These are phyloP conservation scores for Fusarium vanettenii DNA, from an alignment of 2,329 filamentous ascomycete species.

Conservation along the genomic window DNA sequence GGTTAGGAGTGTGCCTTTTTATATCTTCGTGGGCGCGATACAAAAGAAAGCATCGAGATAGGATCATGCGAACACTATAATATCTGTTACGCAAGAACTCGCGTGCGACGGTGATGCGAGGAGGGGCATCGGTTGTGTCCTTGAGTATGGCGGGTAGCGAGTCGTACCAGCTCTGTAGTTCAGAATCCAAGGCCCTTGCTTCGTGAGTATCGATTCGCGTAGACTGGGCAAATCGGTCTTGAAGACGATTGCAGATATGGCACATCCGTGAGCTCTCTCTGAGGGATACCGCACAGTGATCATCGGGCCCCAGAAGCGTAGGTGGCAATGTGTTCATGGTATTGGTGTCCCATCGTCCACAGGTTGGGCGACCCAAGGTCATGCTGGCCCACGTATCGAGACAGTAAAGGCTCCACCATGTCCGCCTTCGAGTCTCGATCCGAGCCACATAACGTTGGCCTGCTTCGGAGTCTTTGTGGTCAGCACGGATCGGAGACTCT, in stretches of 20 bases:
- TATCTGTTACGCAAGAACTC: conserved; percentile 48
- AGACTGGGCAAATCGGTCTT: conserved; percentile 46
- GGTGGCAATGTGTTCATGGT: conserved; percentile 47
- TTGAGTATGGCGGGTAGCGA: conserved; percentile 35
- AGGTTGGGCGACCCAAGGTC: conserved; percentile 72
- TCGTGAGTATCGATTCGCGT: conserved; percentile 40
- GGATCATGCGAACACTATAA: conserved; percentile 43
- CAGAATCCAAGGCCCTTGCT: conserved; percentile 41
- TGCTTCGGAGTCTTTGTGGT: conserved; percentile 57
- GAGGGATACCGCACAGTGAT: conserved; percentile 41
- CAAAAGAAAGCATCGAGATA: conserved; percentile 38
- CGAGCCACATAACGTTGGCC: conserved; percentile 42
- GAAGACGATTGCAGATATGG: conserved; percentile 45
- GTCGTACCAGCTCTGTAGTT: conserved; percentile 44
- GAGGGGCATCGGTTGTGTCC: conserved; percentile 37
- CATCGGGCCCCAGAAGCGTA: conserved; percentile 31
- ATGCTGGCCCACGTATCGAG: conserved; percentile 79
- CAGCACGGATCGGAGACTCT: conserved; percentile 54
- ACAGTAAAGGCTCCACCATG: conserved; percentile 80
- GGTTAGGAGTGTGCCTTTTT: conserved; percentile 17
- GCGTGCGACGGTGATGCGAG: conserved; percentile 40
- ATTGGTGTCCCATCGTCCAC: conserved; percentile 44
- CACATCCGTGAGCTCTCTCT: conserved; percentile 45
- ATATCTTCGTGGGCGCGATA: conserved; percentile 31
- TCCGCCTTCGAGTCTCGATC: conserved; percentile 70